Conservation (phyloP, 2,329 filamentous ascomycete species). For the Scedosporium minutisporum region DNA sequence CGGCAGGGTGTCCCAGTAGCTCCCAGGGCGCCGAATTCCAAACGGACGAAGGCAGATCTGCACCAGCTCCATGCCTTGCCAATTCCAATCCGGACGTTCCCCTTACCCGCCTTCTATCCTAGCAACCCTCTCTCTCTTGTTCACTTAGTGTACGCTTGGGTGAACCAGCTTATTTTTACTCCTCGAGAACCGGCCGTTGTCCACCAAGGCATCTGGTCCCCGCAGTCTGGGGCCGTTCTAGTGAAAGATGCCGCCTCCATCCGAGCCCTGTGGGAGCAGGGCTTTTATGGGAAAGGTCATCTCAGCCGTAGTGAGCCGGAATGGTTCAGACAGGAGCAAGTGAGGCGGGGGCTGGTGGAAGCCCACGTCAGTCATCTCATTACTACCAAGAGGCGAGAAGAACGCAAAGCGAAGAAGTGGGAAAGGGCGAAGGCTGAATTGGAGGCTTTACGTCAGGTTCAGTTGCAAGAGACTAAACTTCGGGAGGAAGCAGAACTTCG, state of each 20-base stretch:
- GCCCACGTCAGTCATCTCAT: conserved; percentile 70
- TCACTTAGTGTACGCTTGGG: conserved; percentile 67
- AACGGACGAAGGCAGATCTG: conserved; percentile 20
- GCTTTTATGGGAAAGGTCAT: conserved; percentile 92
- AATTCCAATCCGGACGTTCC: conserved; percentile 70
- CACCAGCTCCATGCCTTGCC: conserved; percentile 74
- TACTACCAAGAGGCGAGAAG: conserved; percentile 66
- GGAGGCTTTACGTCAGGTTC: conserved; percentile 68
- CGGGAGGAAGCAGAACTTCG: too few species aligned
- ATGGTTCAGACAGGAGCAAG: conserved; percentile 79
- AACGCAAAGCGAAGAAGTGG: conserved; percentile 77
- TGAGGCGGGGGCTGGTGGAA: conserved; percentile 54
- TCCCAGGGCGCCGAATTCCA: conserved; percentile 12
- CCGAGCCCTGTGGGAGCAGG: conserved; percentile 84
- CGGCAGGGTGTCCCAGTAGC: conserved; percentile 12
- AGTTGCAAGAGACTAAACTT: conserved; percentile 31
- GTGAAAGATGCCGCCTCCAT: conserved; percentile 68
- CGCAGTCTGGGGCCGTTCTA: conserved; percentile 72
- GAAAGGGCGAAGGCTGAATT: conserved; percentile 83
- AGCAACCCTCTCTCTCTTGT: conserved; percentile 85
- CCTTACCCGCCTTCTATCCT: conserved; percentile 79
- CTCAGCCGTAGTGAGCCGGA: conserved; percentile 90
- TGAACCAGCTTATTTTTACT: conserved; percentile 61
- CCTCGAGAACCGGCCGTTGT: conserved; percentile 53
- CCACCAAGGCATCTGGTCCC: conserved; percentile 72